Base-by-base conservation (phyloP, 768 basidiomycete genomes). In the Kwoniella newhampshirensis region DNA sequence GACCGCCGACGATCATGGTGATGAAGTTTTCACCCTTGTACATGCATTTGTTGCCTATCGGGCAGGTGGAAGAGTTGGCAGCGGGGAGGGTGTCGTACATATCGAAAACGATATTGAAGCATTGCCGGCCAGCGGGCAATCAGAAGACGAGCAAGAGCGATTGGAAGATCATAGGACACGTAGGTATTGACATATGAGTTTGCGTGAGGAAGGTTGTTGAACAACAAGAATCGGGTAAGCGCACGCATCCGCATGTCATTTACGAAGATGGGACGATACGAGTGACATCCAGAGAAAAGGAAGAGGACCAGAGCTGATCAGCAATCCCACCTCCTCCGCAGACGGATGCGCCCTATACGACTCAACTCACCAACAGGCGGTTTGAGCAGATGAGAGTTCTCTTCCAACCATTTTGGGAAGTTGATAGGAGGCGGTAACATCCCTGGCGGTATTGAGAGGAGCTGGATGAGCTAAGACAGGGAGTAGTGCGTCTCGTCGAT, bases 1-100 rank as follows among this genome's bases (percentile, higher is more conserved):
- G 94, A 0, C 94, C 96, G 8, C 96, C 93, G 21, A 98, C 85
- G 5, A 83, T 89, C 94, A 99, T 98, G n/a, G 94, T 86, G 40
- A 89, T 83, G 69, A 87, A 94, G 74, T 98, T 92, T 25, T 81
- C 80, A 35, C 89, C 90, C 49, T 83, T 81, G 75, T 77, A 78
- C 39, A 78, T 66, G 60, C 69, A 73, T 60, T 73, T 73, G 62
- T 78, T 78, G 30, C 68, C 70, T 66, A 23, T 21, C 18, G 36
- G 5, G 41, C 5, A 36, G 44, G n/a, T 4, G 8, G 44, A 46
- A 25, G 44, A 7, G 30, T 49, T 30, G n/a, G 3, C 27, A 40
- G 15, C 43, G 28, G 13, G 26, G 18, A 27, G 44, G 25, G 18
- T 32, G 32, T 6, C 13, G 32, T 32, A 32, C 23, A 43, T 8